phyloP scores from a whole-genome alignment of 2,329 filamentous ascomycete genomes.

The Hypoxylon sp. region DNA sequence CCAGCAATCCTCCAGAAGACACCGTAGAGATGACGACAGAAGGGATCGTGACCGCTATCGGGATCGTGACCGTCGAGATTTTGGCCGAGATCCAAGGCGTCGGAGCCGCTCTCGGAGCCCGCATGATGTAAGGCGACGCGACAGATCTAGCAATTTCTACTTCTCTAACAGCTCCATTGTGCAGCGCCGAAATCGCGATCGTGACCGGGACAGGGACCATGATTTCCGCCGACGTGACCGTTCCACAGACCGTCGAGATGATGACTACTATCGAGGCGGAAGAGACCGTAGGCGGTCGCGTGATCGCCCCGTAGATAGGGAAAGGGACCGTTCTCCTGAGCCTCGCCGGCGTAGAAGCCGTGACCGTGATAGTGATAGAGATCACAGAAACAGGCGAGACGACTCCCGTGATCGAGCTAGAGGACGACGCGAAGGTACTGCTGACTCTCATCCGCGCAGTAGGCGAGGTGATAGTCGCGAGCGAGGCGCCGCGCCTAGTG shows the following conservation, averaged over 20 bases:
- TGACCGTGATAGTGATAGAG: conserved; percentile 67
- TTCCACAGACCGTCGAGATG: conserved; percentile 75
- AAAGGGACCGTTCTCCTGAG: conserved; percentile 69
- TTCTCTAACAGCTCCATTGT: conserved; percentile 57
- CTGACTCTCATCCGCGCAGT: conserved; percentile 76
- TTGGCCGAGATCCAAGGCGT: conserved; percentile 59
- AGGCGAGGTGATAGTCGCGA: conserved; percentile 73
- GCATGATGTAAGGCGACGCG: conserved; percentile 65
- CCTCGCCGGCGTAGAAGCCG: conserved; percentile 72
- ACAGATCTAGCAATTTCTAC: conserved; percentile 40
- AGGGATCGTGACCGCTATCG: conserved; percentile 65
- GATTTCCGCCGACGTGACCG: conserved; percentile 77
- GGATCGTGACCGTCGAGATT: conserved; percentile 63
- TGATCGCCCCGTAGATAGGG: conserved; percentile 66
- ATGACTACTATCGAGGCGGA: conserved; percentile 67
- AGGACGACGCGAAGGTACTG: conserved; percentile 76
- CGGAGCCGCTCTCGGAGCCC: conserved; percentile 73
- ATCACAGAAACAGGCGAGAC: conserved; percentile 78
- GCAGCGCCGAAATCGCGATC: conserved; percentile 71
- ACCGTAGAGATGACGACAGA: conserved; percentile 72
- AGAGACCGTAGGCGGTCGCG: conserved; percentile 76
- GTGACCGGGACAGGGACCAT: conserved; percentile 63
- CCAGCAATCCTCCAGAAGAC: conserved; percentile 79
- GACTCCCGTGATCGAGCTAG: conserved; percentile 76
- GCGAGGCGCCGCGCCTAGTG: conserved; percentile 65